Evolutionary conservation across 2,329 filamentous ascomycete genomes (phyloP), one percentile per base, ranked within the genome.

Genomic region (Alternaria infectoria): DNA sequence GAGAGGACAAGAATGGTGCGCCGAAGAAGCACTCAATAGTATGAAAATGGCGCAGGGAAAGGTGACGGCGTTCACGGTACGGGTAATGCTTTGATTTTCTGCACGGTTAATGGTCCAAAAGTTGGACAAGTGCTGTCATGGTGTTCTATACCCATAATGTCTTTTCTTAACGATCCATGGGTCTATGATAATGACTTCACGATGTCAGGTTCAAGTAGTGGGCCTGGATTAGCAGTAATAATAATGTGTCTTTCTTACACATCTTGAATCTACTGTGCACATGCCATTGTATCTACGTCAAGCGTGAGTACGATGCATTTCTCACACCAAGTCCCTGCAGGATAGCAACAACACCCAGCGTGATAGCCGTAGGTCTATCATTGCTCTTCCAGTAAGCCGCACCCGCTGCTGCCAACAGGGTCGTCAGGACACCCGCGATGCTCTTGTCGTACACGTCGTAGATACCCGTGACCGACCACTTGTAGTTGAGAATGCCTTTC

Each of bases 401-500:
- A 3, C 75, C 72, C 4, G 74, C 73, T 11, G 73, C 74, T 6
- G 72, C 63, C 21, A 76, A 51, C 15, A 78, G 49, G 6, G 68
- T 62, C 1, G 72, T 68, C 47, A 80, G 54, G 21, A 80, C 57
- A 1, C 68, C 67, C 9, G 74, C 77, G 45, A 78, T 72, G 51
- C 68, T 66, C 50, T 77, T 77, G 62, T 79, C 77, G 7, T 74
- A 71, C 3, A 69, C 54, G 36, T 78, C 74, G n/a, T 74, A 67
- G 19, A 79, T 66, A 19, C 76, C 77, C 1, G 67, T 72, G 40
- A 71, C 65, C n/a, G 73, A 63, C 74, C 75, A 79, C 32, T 77
- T 77, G 60, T 78, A 79, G 52, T 79, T 79, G 28, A 79, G 52
- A 11, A 79, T 69, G 17, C 69, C 77, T 76, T 46, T 10, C 0